Evolutionary conservation across 2,329 filamentous ascomycete genomes (phyloP).

Genomic region (Emericellopsis cladophorae): DNA sequence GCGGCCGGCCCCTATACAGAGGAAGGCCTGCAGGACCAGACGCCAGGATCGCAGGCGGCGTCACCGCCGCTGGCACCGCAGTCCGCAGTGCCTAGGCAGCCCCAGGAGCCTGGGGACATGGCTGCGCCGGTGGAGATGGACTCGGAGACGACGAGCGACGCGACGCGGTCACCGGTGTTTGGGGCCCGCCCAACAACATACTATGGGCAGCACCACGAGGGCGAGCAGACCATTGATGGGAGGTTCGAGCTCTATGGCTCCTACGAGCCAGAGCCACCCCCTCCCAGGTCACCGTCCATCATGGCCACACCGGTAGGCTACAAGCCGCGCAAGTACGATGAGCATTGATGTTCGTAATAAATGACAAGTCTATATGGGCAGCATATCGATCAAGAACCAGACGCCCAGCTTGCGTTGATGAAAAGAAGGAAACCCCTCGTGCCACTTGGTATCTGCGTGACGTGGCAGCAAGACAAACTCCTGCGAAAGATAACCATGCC

Average conservation of each 20-base stretch:
- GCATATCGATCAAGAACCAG: neutral
- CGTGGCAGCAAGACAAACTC: too few species aligned
- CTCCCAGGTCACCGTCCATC: constrained; percentile 2
- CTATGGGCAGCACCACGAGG: constrained; percentile 1
- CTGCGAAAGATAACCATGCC: too few species aligned
- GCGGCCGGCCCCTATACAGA: constrained; percentile 33
- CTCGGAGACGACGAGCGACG: constrained; percentile 12
- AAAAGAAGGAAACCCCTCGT: constrained; percentile 1
- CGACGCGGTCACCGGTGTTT: constrained; percentile 4
- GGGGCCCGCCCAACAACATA: constrained; percentile 4
- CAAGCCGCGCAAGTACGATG: neutral
- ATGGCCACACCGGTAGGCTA: constrained; percentile 1
- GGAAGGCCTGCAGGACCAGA: neutral
- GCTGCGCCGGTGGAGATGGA: constrained; percentile 41
- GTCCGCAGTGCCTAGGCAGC: constrained; percentile 28
- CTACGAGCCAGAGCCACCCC: neutral
- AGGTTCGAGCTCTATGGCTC: constrained; percentile 32
- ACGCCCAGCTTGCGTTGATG: constrained; percentile 1
- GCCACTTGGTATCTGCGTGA: neutral
- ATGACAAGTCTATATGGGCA: too few species aligned
- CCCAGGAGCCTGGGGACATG: constrained; percentile 36
- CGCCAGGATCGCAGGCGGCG: constrained; percentile 7
- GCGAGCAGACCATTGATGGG: constrained; percentile 14
- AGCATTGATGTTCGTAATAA: constrained; percentile 4
- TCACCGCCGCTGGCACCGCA: constrained; percentile 13